These are phyloP conservation scores for Purpureocillium lavendulum DNA, from an alignment of 2,329 filamentous ascomycete genomes.

Conservation along the genomic window DNA sequence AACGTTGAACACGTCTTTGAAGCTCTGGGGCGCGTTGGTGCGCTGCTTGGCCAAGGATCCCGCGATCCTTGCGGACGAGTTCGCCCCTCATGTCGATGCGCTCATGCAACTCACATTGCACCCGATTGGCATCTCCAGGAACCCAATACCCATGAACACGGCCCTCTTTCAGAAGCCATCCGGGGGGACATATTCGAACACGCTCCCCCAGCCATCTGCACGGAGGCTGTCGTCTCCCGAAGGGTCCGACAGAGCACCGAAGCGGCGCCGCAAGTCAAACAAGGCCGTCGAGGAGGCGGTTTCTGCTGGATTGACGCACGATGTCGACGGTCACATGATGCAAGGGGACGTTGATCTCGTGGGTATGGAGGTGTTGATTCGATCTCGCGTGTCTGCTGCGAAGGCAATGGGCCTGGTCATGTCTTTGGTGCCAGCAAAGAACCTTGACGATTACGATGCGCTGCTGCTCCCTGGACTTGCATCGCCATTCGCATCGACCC, in stretches of 20 bases:
- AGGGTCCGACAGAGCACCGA: slow-evolving; percentile 53
- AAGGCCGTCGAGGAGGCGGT: slow-evolving; percentile 61
- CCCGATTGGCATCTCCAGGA: slow-evolving; percentile 83
- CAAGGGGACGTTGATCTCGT: slow-evolving; percentile 94
- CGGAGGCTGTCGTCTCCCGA: slow-evolving; percentile 44
- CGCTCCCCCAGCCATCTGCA: slow-evolving; percentile 32
- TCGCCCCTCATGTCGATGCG: slow-evolving; percentile 67
- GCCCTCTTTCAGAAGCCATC: slow-evolving; percentile 89
- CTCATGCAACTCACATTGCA: slow-evolving; percentile 79
- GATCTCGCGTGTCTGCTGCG: slow-evolving; percentile 82
- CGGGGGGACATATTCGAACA: slow-evolving; percentile 65
- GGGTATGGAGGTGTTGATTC: slow-evolving; percentile 77
- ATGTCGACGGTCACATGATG: slow-evolving; percentile 97
- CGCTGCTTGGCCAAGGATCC: slow-evolving; percentile 57
- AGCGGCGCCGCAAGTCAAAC: slow-evolving; percentile 76
- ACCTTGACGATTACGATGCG: slow-evolving; percentile 55
- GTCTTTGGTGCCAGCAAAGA: slow-evolving; percentile 59
- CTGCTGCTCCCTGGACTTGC: slow-evolving; percentile 57
- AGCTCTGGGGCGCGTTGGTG: slow-evolving; percentile 78
- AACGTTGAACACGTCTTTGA: slow-evolving; percentile 73
- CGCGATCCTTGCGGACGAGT: slow-evolving; percentile 60
- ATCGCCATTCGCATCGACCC: slow-evolving; percentile 74
- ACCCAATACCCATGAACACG: slow-evolving; percentile 87
- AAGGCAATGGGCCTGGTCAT: slow-evolving; percentile 81
- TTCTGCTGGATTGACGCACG: slow-evolving; percentile 65